Conservation (phyloP, 202 grass and related monocot species). For the Bolboschoenoplectus hybrid region DNA sequence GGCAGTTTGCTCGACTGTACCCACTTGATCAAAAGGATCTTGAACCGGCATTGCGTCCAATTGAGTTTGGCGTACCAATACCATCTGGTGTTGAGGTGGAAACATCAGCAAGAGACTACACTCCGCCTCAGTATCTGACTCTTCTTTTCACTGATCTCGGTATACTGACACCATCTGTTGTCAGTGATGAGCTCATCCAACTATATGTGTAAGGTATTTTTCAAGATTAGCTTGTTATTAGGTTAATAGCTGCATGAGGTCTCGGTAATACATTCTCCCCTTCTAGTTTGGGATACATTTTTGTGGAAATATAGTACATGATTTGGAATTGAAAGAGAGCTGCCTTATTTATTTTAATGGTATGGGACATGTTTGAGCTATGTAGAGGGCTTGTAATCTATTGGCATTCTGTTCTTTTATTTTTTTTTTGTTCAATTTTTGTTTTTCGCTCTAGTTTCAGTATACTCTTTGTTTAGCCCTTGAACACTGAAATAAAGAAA, state of each 20-base stretch:
- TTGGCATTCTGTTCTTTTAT: background rate
- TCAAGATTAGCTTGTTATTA: background rate
- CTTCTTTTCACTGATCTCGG: slow-evolving; percentile 93
- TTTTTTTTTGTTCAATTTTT: background rate
- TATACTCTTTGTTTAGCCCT: background rate
- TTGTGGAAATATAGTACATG: slow-evolving; percentile 31
- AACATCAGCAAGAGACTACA: slow-evolving; percentile 93
- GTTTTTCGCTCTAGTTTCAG: background rate
- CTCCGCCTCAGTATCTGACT: slow-evolving; percentile 87
- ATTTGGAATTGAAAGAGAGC: background rate
- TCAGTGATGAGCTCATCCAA: slow-evolving; percentile 96
- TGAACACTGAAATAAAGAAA: background rate
- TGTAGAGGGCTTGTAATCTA: background rate
- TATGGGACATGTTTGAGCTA: background rate
- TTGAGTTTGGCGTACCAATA: slow-evolving; percentile 81
- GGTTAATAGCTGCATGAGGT: slow-evolving; percentile 21
- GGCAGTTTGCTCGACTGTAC: slow-evolving; percentile 92
- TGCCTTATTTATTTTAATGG: background rate
- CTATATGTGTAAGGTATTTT: slow-evolving; percentile 46
- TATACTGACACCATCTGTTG: slow-evolving; percentile 88
- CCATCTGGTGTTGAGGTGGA: slow-evolving; percentile 79
- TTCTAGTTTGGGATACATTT: slow-evolving; percentile 25
- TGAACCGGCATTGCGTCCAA: slow-evolving; percentile 72
- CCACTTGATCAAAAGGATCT: slow-evolving; percentile 85
- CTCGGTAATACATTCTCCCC: background rate